A percentile compares a stretch with the other conserved stretches of the same genome.
phyloP scores from a whole-genome alignment of 208 protist genomes.

The Perkinsela sp. region DNA sequence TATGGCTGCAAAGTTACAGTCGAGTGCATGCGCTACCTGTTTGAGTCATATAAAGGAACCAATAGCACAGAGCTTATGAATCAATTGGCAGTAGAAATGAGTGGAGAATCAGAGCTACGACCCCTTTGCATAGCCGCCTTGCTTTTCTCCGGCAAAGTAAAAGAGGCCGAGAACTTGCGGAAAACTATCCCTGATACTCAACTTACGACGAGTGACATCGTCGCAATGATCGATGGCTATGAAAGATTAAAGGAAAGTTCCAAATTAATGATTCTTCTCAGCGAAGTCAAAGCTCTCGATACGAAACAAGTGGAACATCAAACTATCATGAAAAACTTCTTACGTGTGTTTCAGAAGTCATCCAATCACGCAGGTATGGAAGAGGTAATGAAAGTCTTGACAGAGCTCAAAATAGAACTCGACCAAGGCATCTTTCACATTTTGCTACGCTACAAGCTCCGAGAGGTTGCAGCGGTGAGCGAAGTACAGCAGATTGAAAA shows the following conservation, averaged over 20 bases:
- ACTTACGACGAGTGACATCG: conserved; percentile 18
- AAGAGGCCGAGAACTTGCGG: conserved; percentile 19
- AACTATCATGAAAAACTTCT: conserved; percentile 17
- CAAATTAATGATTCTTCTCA: conserved; percentile 20
- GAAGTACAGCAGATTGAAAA: conserved; percentile 33
- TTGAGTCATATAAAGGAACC: conserved; percentile 51
- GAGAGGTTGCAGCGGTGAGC: conserved; percentile 18
- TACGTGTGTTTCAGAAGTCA: conserved; percentile 19
- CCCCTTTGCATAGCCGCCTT: conserved; percentile 46
- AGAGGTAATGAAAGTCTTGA: conserved; percentile 14
- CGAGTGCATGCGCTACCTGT: conserved; percentile 28
- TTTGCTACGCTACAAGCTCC: conserved; percentile 32
- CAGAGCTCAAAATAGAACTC: conserved; percentile 12
- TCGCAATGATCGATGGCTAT: conserved; percentile 46
- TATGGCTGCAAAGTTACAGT: conserved; percentile 45
- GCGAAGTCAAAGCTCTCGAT: conserved; percentile 2
- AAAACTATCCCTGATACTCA: conserved; percentile 14
- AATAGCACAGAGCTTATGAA: conserved; percentile 47
- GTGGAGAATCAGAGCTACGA: conserved; percentile 21
- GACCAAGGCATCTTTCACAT: conserved; percentile 15
- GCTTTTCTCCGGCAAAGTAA: conserved; percentile 27
- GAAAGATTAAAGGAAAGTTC: conserved; percentile 22
- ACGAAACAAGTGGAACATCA: background rate
- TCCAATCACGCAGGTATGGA: conserved; percentile 25
- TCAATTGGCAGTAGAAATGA: conserved; percentile 48